These are phyloP conservation scores for Phytophthora nicotianae DNA, from an alignment of 352 stramenopile genomes.

Conservation along the genomic window DNA sequence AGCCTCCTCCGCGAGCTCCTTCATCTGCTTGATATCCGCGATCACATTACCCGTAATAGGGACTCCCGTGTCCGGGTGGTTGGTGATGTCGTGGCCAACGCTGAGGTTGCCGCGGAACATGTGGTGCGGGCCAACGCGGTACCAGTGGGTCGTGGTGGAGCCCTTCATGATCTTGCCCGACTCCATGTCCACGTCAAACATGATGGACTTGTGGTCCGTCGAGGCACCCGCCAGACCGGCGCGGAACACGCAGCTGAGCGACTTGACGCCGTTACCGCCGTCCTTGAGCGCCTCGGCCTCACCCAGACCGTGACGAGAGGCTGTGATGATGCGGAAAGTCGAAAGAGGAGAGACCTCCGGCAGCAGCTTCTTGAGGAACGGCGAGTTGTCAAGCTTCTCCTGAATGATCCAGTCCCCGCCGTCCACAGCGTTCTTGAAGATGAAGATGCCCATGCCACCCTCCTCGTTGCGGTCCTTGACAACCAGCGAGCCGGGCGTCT, in stretches of 20 bases:
- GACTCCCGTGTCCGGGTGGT: slow-evolving; percentile 90
- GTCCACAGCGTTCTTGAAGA: slow-evolving; percentile 96
- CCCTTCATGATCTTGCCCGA: slow-evolving; percentile 93
- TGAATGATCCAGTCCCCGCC: slow-evolving; percentile 98
- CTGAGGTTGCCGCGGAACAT: slow-evolving; percentile 74
- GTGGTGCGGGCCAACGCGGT: slow-evolving; percentile 86
- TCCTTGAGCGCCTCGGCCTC: slow-evolving; percentile 50
- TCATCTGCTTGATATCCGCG: slow-evolving; percentile 88
- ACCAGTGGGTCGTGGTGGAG: slow-evolving; percentile 98
- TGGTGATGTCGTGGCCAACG: slow-evolving; percentile 86
- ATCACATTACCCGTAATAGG: slow-evolving; percentile 89
- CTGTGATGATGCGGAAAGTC: slow-evolving; percentile 98
- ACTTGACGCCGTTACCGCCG: slow-evolving; percentile 69
- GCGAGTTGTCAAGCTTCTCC: slow-evolving; percentile 94
- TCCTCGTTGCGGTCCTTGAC: slow-evolving; percentile 99
- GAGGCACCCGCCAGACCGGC: slow-evolving; percentile 69
- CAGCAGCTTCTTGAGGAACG: slow-evolving; percentile 92
- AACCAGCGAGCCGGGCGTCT: slow-evolving; percentile 89
- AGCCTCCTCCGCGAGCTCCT: slow-evolving; percentile 79
- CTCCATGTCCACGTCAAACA: slow-evolving; percentile 97
- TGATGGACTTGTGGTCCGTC: slow-evolving; percentile 98
- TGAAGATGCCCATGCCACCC: slow-evolving; percentile 97
- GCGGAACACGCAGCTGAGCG: slow-evolving; percentile 82
- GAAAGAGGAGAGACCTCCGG: slow-evolving; percentile 94
- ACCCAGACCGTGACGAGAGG: slow-evolving; percentile 78